Conservation (phyloP, 306 rosid genomes). For the Fragaria vesca region DNA sequence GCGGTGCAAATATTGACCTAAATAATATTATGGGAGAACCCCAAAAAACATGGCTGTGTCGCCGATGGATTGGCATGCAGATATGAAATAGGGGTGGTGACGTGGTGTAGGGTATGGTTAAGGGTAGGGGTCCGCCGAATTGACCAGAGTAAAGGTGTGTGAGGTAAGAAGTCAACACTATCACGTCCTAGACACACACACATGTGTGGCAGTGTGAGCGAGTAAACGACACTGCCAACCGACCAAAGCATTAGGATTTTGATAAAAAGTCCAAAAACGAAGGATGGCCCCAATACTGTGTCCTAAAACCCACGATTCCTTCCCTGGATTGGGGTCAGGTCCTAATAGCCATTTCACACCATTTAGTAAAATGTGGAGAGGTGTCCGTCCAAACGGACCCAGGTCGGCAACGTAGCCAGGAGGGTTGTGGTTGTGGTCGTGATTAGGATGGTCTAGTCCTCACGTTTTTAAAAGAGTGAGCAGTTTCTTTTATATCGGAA, state of each 20-base stretch:
- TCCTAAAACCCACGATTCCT: neutral
- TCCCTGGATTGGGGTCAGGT: neutral
- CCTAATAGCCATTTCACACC: neutral
- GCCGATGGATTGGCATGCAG: neutral
- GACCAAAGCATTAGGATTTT: neutral
- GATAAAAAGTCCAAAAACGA: neutral
- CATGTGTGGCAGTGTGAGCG: neutral
- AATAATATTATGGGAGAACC: too few relatives aligned
- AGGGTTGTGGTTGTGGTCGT: too few relatives aligned
- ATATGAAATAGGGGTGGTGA: neutral
- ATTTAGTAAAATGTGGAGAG: neutral
- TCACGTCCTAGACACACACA: neutral
- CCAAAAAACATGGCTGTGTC: neutral
- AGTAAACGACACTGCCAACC: constrained; percentile 4
- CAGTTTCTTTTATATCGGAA: too few relatives aligned
- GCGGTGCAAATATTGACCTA: neutral
- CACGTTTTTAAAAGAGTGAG: too few relatives aligned
- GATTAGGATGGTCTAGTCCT: too few relatives aligned
- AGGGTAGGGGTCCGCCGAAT: neutral
- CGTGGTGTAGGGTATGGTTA: too few relatives aligned
- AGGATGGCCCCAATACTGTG: neutral
- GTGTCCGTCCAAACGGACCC: neutral
- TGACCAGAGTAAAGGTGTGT: neutral
- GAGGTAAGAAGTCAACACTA: neutral
- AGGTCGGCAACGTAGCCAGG: neutral